Evolutionary conservation across 75 land plant species (phyloP).

Genomic region (Larix kaempferi): DNA sequence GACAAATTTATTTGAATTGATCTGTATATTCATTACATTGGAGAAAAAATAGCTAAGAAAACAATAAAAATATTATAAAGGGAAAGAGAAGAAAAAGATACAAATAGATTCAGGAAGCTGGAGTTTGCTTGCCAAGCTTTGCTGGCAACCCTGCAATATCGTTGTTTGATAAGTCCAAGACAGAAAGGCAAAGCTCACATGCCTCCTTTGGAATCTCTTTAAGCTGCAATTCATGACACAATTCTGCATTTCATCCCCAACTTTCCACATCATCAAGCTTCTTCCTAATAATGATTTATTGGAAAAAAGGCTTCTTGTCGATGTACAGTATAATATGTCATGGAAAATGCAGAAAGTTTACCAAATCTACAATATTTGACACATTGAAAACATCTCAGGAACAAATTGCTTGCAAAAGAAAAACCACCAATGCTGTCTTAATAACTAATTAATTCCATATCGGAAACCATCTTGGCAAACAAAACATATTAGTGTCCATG

Average conservation of each 20-base stretch:
- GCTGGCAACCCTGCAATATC: conserved; percentile 77
- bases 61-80: neutral
- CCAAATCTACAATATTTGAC: neutral
- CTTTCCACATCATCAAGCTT: neutral
- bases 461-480: too few relatives aligned
- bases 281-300: neutral
- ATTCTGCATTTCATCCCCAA: neutral
- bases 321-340: neutral
- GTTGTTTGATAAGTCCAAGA: conserved; percentile 92
- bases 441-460: too few relatives aligned
- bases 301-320: neutral
- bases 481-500: neutral
- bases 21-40: too few relatives aligned
- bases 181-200: conserved; percentile 69
- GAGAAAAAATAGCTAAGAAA: neutral
- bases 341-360: neutral
- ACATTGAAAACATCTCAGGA: neutral
- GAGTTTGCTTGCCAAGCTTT: conserved; percentile 58
- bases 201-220: conserved; percentile 72
- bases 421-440: neutral
- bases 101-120: neutral
- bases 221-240: conserved; percentile 44
- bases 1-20: too few relatives aligned
- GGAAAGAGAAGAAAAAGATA: neutral
- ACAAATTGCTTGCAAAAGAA: neutral